A percentile compares a stretch with the other conserved stretches of the same genome.
These are phyloP conservation scores for Ambrosia trifida DNA, from an alignment of 129 eudicot genomes.

Conservation along the genomic window DNA sequence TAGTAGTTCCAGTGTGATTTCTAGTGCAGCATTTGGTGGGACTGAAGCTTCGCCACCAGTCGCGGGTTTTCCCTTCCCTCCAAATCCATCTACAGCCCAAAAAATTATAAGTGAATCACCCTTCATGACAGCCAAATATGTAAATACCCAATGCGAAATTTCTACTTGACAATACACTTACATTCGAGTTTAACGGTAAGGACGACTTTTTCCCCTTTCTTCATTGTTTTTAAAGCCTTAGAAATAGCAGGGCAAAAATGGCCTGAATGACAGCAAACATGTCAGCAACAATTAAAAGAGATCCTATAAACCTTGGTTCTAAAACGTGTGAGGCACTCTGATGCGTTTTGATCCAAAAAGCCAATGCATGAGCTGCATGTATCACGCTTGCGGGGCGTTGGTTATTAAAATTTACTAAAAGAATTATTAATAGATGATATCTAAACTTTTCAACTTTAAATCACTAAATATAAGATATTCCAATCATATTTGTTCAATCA, in stretches of 20 bases:
- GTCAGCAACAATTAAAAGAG: not conserved
- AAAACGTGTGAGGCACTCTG: too few relatives aligned
- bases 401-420: too few relatives aligned
- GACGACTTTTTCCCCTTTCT: not conserved
- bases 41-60: not conserved
- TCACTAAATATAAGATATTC: too few relatives aligned
- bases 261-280: not conserved
- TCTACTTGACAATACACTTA: not conserved
- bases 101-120: not conserved
- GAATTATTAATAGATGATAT: too few relatives aligned
- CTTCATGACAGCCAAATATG: not conserved
- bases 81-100: slow-evolving; percentile 2
- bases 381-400: too few relatives aligned
- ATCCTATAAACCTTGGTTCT: too few relatives aligned
- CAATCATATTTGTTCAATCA: too few relatives aligned
- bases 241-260: slow-evolving; percentile 2
- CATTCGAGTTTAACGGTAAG: not conserved
- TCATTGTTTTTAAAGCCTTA: slow-evolving; percentile 2
- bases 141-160: not conserved
- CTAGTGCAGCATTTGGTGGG: not conserved
- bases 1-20: not conserved
- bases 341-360: too few relatives aligned
- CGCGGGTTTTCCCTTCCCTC: not conserved
- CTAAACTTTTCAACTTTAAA: too few relatives aligned
- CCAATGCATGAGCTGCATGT: too few relatives aligned